Conservation (phyloP, 129 eudicot genomes). For the Glebionis coronaria region DNA sequence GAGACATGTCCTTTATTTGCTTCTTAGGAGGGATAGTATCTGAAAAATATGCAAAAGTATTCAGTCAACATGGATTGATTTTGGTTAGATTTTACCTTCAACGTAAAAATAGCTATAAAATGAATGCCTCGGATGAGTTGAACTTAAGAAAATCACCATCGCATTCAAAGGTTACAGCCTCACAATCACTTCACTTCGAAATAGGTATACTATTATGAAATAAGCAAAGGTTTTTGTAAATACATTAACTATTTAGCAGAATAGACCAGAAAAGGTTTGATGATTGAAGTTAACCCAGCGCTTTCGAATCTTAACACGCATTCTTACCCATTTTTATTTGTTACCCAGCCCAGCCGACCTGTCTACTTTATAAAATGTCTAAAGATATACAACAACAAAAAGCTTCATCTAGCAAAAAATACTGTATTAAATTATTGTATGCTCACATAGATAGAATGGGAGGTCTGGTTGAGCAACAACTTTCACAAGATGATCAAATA, state of each 20-base stretch:
- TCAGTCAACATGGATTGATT: background rate
- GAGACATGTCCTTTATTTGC: slow-evolving; percentile 61
- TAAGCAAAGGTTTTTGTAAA: background rate
- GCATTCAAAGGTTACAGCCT: no score
- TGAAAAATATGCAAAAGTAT: slow-evolving; percentile 18
- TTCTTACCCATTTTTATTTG: background rate
- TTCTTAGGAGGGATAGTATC: slow-evolving; percentile 96
- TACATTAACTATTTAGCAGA: background rate
- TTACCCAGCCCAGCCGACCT: slow-evolving; percentile 1
- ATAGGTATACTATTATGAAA: background rate
- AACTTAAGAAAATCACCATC: no score
- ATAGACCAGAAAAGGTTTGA: background rate
- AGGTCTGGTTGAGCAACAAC: slow-evolving; percentile 70
- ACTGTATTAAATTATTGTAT: slow-evolving; percentile 14
- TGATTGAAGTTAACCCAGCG: background rate
- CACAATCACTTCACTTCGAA: background rate
- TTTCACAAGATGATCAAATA: slow-evolving; percentile 65
- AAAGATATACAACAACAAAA: background rate
- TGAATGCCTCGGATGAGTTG: background rate
- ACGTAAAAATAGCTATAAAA: background rate
- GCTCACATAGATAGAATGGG: slow-evolving; percentile 71
- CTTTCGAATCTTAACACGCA: background rate
- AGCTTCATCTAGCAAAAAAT: slow-evolving; percentile 12
- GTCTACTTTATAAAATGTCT: background rate
- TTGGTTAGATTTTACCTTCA: background rate